Conservation (phyloP, 1,284 basidiomycete species). For the Trichosporon ovoides region DNA sequence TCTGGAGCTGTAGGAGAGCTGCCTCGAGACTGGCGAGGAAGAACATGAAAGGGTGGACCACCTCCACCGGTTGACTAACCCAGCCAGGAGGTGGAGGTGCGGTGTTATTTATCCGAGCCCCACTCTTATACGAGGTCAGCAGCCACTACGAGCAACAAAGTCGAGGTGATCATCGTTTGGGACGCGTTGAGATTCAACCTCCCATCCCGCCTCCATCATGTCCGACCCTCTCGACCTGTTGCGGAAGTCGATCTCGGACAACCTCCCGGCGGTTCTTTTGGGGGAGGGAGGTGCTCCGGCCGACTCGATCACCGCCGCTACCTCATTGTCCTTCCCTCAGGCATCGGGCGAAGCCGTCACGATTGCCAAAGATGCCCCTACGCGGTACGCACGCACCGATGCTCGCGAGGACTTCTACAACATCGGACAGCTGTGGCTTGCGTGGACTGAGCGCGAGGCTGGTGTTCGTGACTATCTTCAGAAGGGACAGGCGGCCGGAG, state of each 20-base stretch:
- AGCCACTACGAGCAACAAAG: not conserved
- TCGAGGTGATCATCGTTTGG: not conserved
- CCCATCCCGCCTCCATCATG: not conserved
- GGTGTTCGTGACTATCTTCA: constrained; percentile 79
- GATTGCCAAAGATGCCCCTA: constrained; percentile 65
- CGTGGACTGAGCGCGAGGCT: constrained; percentile 67
- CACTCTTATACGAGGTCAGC: too few relatives aligned
- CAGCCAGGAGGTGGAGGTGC: not conserved
- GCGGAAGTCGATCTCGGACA: constrained; percentile 26
- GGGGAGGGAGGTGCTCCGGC: constrained; percentile 51
- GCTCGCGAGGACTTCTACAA: constrained; percentile 63
- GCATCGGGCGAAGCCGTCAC: constrained; percentile 38
- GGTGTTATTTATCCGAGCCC: not conserved
- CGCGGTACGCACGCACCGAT: constrained; percentile 58
- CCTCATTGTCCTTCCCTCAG: constrained; percentile 61
- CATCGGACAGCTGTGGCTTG: constrained; percentile 73
- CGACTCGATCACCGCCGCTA: constrained; percentile 56
- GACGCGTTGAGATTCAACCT: not conserved
- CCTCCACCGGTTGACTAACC: constrained; percentile 7
- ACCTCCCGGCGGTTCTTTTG: constrained; percentile 38
- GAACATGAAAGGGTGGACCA: not conserved
- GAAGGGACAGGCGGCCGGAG: constrained; percentile 66
- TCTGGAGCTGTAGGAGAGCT: too few relatives aligned
- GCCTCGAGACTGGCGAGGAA: not conserved
- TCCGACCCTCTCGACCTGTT: constrained; percentile 43